Base-by-base conservation (phyloP, 495 filamentous ascomycete species). In the Barbatosphaeria neglecta region DNA sequence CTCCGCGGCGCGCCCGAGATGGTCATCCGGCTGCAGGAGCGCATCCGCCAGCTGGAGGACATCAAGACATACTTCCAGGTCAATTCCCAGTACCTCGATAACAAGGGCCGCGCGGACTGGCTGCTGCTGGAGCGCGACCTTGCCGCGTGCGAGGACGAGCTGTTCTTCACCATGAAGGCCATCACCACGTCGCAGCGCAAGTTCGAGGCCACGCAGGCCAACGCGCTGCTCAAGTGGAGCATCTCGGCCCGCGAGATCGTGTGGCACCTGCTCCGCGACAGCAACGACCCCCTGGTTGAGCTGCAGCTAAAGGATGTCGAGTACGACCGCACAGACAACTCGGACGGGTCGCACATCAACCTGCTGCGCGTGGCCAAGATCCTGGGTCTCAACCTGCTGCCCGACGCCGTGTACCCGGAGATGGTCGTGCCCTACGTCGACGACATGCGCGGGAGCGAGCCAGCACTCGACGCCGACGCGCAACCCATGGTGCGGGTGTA, bases 161-260 rank as follows among this genome's bases (percentile, higher is more conserved):
- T 99, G 27, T 99, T 99, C 70, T 99, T 99, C 69, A 84, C 97
- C 75, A 96, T 97, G 93, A 96, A 99, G 55, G 92, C 92, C 18
- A 97, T 99, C 63, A 99, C 90, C 1, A 90, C 90, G 3, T 89
- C 89, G 8, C 92, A 99, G 59, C 69, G 89, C 47, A 90, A 88
- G 57, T 78, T 79, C 39, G 86, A 93, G 46, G 88, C 78, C 64
- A 50, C 76, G 2, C 76, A 85, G 51, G 80, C 80, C 37, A 90
- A 76, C 53, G 89, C 89, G 10, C 64, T 95, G 1, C 57, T 97
- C 43, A 81, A 85, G 49, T 95, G 87, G 84, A 89, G 86, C 61
- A 84, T 99, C 44, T 81, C 86, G 16, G 87, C 87, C 11, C 80
- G 80, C 20, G 90, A 99, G 57, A 88, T 99, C 50, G 89, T 94